Evolutionary conservation across 1,139 yeast species (phyloP).

Genomic region (Nakaseomyces sp.): DNA sequence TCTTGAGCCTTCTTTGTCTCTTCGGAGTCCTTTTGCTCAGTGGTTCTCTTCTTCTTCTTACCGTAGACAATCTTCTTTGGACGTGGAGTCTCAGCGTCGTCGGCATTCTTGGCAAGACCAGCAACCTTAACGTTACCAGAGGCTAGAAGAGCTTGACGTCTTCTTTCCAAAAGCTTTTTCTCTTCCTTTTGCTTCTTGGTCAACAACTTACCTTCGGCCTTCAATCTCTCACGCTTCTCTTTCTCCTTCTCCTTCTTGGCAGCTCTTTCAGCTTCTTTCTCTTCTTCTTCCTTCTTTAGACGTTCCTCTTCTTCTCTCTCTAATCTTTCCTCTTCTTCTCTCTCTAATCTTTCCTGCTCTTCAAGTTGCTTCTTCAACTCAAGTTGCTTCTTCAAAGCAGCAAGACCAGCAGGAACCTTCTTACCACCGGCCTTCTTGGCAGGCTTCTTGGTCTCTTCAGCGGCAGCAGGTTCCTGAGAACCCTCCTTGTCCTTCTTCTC

Average conservation of each 20-base stretch:
- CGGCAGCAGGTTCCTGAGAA: slow-evolving; percentile 22
- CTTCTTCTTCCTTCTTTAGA: slow-evolving; percentile 45
- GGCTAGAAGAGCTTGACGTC: slow-evolving; percentile 77
- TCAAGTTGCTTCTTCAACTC: slow-evolving; percentile 80
- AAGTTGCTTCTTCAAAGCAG: slow-evolving; percentile 74
- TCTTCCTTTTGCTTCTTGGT: slow-evolving; percentile 95
- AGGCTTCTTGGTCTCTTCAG: slow-evolving; percentile 23
- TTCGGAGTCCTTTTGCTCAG: slow-evolving; percentile 23
- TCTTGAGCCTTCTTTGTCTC: slow-evolving; percentile 11
- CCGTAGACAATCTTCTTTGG: slow-evolving; percentile 70
- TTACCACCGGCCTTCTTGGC: slow-evolving; percentile 54
- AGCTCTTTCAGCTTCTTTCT: slow-evolving; percentile 61
- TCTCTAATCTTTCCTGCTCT: slow-evolving; percentile 48
- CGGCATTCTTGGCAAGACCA: slow-evolving; percentile 45
- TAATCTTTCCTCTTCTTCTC: slow-evolving; percentile 52
- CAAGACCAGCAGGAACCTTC: slow-evolving; percentile 70
- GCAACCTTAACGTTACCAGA: slow-evolving; percentile 68
- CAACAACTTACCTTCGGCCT: slow-evolving; percentile 84
- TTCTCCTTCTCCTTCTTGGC: slow-evolving; percentile 77
- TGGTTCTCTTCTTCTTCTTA: slow-evolving; percentile 53
- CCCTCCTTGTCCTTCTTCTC: slow-evolving; percentile 32
- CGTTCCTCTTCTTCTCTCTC: slow-evolving; percentile 54
- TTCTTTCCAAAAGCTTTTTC: slow-evolving; percentile 74
- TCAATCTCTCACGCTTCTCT: slow-evolving; percentile 66
- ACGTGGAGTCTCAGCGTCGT: slow-evolving; percentile 35